Evolutionary conservation across 345 rosid genomes (phyloP).

Genomic region (Erysimum cheiranthoides): DNA sequence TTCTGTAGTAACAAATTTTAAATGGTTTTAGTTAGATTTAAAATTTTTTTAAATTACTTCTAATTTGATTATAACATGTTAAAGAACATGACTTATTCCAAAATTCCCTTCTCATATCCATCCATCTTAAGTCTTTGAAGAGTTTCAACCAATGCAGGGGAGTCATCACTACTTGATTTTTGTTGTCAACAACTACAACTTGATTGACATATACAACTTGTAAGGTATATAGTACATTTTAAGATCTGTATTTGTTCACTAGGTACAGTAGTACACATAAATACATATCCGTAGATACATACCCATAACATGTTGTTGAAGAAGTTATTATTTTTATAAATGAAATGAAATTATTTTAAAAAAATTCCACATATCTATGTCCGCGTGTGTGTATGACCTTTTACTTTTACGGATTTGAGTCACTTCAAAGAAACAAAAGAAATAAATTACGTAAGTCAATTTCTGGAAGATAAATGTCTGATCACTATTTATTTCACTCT

Average conservation of each 20-base stretch:
- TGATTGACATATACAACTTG: slow-evolving; percentile 26
- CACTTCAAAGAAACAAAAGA: slow-evolving; percentile 38
- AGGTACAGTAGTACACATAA: slow-evolving; percentile 46
- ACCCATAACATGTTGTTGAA: slow-evolving; percentile 44
- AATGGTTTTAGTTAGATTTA: no score
- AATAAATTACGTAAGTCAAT: slow-evolving; percentile 44
- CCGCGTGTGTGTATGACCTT: slow-evolving; percentile 27
- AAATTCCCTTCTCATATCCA: no score
- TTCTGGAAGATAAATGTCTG: slow-evolving; percentile 47
- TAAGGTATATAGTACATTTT: slow-evolving; percentile 23
- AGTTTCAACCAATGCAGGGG: background rate
- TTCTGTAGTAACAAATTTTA: no score
- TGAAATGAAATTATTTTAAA: background rate
- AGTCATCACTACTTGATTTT: slow-evolving; percentile 21
- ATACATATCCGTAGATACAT: slow-evolving; percentile 39
- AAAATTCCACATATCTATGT: background rate
- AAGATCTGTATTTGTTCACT: slow-evolving; percentile 30
- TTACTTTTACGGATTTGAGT: slow-evolving; percentile 45
- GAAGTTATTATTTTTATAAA: slow-evolving; percentile 25
- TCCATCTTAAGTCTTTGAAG: background rate
- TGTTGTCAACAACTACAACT: slow-evolving; percentile 28
- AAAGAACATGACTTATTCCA: no score
- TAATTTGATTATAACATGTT: no score
- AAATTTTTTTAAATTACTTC: no score
- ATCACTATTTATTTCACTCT: slow-evolving; percentile 47